Evolutionary conservation across 2,329 filamentous ascomycete genomes (phyloP), one percentile per base, ranked within the genome.

Genomic region (Aspergillus brunneoviolaceus): DNA sequence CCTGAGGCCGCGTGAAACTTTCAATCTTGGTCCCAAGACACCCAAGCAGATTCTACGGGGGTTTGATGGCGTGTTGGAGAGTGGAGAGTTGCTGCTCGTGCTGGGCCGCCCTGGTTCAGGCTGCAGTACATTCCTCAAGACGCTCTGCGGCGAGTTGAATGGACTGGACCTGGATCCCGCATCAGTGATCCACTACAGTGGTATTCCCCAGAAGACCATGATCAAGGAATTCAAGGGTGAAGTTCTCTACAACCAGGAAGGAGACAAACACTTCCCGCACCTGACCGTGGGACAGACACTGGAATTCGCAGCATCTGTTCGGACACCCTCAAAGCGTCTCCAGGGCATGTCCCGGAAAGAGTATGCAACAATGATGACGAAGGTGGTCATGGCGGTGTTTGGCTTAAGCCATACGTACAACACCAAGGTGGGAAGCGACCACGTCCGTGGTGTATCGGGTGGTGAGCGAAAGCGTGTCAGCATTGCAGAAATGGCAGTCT

Each of bases 221-320:
- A 23, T 4, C 2, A 48, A 48, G 14, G 19, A 29, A 14, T 45
- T 47, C 39, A n/a, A 54, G 35, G 25, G 33, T 19, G 39, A 9
- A 19, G 31, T 10, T 9, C 23, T 55, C 14, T 55, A 55, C 27
- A 55, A 48, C 21, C 19, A 5, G 21, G 91, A 67, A 90, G 66
- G 65, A 60, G 90, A 94, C 73, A 87, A 90, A 51, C 79, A 93
- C 68, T 88, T 95, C 88, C 33, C 73, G 92, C 60, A 72, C 25
- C 49, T 72, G 31, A 72, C 85, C 0, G 89, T 93, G 42, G 89
- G 89, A 50, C 88, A 93, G 69, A 94, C 90, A 0, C 81, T 93
- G 51, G 87, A 86, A 57, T 92, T 92, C 64, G 90, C 90, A 10
- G 89, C 90, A 9, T 81, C 84, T n/a, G 88, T 89, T 3, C 75